A percentile compares a stretch with the other conserved stretches of the same genome.
phyloP scores from a whole-genome alignment of 805 yeast genomes.

The Maudiozyma serrabonitensis region DNA sequence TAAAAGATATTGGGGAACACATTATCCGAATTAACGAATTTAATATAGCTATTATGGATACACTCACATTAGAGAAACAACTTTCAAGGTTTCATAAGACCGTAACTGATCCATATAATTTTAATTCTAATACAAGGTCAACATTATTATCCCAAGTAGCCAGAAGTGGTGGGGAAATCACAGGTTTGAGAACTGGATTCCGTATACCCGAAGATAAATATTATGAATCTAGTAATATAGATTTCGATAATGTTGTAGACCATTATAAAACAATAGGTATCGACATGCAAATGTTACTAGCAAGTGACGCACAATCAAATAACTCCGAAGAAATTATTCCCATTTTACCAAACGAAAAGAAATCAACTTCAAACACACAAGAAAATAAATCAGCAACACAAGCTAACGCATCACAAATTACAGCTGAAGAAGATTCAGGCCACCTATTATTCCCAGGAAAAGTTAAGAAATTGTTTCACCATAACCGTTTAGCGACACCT shows the following conservation, averaged over 20 bases:
- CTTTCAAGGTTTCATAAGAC: conserved; percentile 40
- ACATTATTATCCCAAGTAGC: conserved; percentile 37
- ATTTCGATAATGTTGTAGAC: conserved; percentile 11
- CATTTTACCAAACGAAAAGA: neutral
- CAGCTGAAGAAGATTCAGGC: conserved; percentile 5
- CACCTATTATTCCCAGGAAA: conserved; percentile 16
- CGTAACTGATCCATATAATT: conserved; percentile 38
- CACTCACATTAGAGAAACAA: conserved; percentile 42
- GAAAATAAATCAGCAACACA: neutral
- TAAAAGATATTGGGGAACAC: conserved; percentile 50
- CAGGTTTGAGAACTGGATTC: conserved; percentile 33
- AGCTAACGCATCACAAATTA: neutral
- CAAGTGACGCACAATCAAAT: conserved; percentile 3
- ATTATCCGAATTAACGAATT: conserved; percentile 49
- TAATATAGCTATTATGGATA: conserved; percentile 34
- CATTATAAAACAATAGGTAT: conserved; percentile 8
- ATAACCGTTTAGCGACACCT: conserved; percentile 14
- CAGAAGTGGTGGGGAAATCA: conserved; percentile 35
- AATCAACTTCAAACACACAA: neutral
- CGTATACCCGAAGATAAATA: conserved; percentile 24
- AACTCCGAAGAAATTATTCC: neutral
- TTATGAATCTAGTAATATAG: conserved; percentile 18
- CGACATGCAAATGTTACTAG: conserved; percentile 3
- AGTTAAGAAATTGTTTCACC: conserved; percentile 24
- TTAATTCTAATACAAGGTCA: conserved; percentile 21